Base-by-base conservation (phyloP, 495 filamentous ascomycete species). In the Baudoinia panamericana region DNA sequence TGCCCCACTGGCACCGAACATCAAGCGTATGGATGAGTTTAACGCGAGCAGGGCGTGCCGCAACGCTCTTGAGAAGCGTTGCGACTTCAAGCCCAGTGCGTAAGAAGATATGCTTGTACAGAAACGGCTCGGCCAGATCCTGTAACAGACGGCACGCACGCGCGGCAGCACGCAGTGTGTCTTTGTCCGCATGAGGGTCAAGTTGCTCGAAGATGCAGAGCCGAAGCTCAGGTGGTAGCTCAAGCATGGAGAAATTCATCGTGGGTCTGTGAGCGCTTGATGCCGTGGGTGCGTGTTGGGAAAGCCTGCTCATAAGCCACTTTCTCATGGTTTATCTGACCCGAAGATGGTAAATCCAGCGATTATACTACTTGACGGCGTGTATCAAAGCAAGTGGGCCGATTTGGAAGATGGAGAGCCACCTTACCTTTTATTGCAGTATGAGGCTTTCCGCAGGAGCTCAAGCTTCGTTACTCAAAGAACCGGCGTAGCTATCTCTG, bases 201-300 rank as follows among this genome's bases (percentile, higher is more conserved):
- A 32, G 30, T 5, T 38, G 12, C 19, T 26, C 35, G 19, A 23
- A 19, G 11, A 38, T 38, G 35, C 11, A 4, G 35, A 23, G 13
- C 5, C 30, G 5, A 17, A 32, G 30, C 30, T 32, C 30, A 32
- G 30, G 30, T 13, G n/a, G 30, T 32, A 32, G 30, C 30, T 32
- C 30, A 5, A 32, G 30, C n/a, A 32, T 12, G 4, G 30, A 17
- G n/a, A 12, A 32, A 17, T 32, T 6, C n/a, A n/a, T n/a, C n/a
- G n/a, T n/a, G n/a, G n/a, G n/a, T n/a, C n/a, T n/a, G n/a, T n/a
- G n/a, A n/a, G n/a, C n/a, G n/a, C n/a, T n/a, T n/a, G n/a, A n/a
- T n/a, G n/a, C n/a, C n/a, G n/a, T n/a, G n/a, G n/a, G n/a, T n/a
- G n/a, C n/a, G n/a, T n/a, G n/a, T n/a, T n/a, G n/a, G n/a, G n/a